phyloP scores from a whole-genome alignment of 148 eudicot species.

The Mesembryanthemum crystallinum region DNA sequence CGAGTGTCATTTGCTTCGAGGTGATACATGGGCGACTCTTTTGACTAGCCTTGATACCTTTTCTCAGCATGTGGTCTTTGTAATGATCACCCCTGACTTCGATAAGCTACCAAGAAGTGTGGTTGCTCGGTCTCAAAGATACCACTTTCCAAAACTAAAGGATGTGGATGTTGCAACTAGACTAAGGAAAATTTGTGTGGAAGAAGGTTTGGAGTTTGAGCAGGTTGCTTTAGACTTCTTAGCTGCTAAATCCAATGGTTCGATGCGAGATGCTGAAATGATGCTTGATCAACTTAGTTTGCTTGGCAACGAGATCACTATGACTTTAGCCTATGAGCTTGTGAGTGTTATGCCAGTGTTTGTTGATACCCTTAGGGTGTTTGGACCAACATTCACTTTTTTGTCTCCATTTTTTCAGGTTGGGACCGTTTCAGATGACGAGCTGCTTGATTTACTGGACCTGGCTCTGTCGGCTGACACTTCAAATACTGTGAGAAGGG shows the following conservation, averaged over 20 bases:
- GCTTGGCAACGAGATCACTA: slow-evolving; percentile 69
- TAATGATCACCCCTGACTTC: slow-evolving; percentile 81
- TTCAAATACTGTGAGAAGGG: slow-evolving; percentile 72
- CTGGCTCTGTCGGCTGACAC: slow-evolving; percentile 88
- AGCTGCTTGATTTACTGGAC: slow-evolving; percentile 70
- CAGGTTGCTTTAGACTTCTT: slow-evolving; percentile 74
- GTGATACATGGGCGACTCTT: slow-evolving; percentile 69
- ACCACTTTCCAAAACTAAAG: slow-evolving; percentile 67
- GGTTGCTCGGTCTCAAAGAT: slow-evolving; percentile 58
- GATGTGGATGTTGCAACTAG: slow-evolving; percentile 54
- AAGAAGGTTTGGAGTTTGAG: slow-evolving; percentile 81
- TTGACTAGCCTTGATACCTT: slow-evolving; percentile 51
- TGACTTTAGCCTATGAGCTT: slow-evolving; percentile 69
- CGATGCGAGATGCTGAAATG: slow-evolving; percentile 94
- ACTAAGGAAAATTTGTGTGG: slow-evolving; percentile 59
- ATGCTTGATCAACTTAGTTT: slow-evolving; percentile 94
- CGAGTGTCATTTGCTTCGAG: slow-evolving; percentile 81
- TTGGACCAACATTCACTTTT: slow-evolving; percentile 9
- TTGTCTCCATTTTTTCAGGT: slow-evolving; percentile 45
- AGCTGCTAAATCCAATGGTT: slow-evolving; percentile 79
- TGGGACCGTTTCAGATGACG: slow-evolving; percentile 92
- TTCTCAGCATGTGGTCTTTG: slow-evolving; percentile 64
- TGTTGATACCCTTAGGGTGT: not conserved
- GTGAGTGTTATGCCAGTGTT: slow-evolving; percentile 42
- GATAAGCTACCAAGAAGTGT: slow-evolving; percentile 72